Percentiles rank a stretch among this genome's conserved stretches.
Evolutionary conservation across 768 basidiomycete species (phyloP).

Genomic region (Gelatoporia subvermispora): DNA sequence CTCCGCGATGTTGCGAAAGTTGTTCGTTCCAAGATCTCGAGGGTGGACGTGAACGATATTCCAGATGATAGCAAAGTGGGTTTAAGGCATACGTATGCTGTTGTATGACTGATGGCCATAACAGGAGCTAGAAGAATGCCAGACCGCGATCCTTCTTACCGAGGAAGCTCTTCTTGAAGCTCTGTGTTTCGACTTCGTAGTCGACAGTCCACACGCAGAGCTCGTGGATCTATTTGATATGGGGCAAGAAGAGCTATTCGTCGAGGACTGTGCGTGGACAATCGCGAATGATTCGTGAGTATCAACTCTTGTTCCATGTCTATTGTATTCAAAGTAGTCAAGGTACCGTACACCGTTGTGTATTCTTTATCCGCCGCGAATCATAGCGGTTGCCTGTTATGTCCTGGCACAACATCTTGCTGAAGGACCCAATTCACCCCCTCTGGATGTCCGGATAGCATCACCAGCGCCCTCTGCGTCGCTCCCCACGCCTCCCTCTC

Average conservation of each 20-base stretch:
- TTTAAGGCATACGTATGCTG: conserved; percentile 2
- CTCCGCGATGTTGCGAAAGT: conserved; percentile 80
- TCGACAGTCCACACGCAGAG: conserved; percentile 71
- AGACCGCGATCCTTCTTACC: conserved; percentile 60
- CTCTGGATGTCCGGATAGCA: conserved; percentile 71
- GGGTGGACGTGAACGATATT: conserved; percentile 50
- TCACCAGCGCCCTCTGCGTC: conserved; percentile 68
- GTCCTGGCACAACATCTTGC: conserved; percentile 68
- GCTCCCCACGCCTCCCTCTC: conserved; percentile 76
- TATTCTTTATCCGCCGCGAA: conserved; percentile 59
- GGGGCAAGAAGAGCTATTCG: conserved; percentile 37
- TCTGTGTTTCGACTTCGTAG: conserved; percentile 81
- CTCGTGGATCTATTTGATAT: conserved; percentile 69
- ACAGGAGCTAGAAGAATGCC: conserved; percentile 74
- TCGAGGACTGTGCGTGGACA: conserved; percentile 81
- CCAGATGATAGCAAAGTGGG: conserved; percentile 63
- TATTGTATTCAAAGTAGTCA: no score
- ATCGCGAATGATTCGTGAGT: conserved; percentile 84
- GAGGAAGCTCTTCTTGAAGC: conserved; percentile 81
- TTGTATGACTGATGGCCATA: conserved; percentile 1
- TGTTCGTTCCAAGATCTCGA: conserved; percentile 62
- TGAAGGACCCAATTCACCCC: conserved; percentile 70
- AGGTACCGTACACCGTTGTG: conserved; percentile 82
- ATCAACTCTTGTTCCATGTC: not conserved
- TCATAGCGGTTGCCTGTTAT: conserved; percentile 75